Evolutionary conservation across 2,329 filamentous ascomycete species (phyloP), one percentile per base, ranked within the genome.

Genomic region (Simplicillium aogashimaense): DNA sequence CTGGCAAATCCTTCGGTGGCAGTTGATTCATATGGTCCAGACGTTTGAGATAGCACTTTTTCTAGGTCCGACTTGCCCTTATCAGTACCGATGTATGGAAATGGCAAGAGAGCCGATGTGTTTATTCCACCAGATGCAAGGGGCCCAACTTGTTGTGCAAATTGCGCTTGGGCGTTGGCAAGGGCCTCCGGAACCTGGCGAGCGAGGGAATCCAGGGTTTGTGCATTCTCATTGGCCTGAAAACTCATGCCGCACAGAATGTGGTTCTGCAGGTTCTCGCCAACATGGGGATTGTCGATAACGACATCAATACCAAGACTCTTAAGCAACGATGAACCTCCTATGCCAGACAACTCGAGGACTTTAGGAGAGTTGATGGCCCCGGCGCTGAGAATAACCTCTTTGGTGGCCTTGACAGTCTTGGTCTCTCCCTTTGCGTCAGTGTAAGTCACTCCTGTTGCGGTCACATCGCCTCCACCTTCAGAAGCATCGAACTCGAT

Each of bases 351-450:
- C 2, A 80, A 58, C 46, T 82, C 77, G n/a, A 74, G 66, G 12
- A 77, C 60, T 54, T 72, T 74, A 5, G 69, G 78, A 10, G 72
- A 77, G 50, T 70, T 68, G 32, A 74, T 59, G 20, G 65, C 70
- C 1, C 79, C 79, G 1, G 75, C 76, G 4, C 70, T 70, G 2
- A 83, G 54, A 31, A 83, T 67, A 10, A 81, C 65, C 47, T 82
- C 78, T 10, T 43, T 66, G 47, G 46, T 59, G 2, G 61, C 68
- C 8, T 56, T 50, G 35, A 69, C 64, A 7, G 52, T 52, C 2
- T 55, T 38, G 54, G 45, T 49, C 15, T 40, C 51, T 3, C 70
- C 70, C 20, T 25, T 25, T 25, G 20, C 9, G 20, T 25, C 20
- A 5, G 20, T 25, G 20, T 25, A 25, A 25, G 20, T 25, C 20